Conservation (phyloP, 371 early-diverging fungal genomes). For the Saksenaea oblongispora region DNA sequence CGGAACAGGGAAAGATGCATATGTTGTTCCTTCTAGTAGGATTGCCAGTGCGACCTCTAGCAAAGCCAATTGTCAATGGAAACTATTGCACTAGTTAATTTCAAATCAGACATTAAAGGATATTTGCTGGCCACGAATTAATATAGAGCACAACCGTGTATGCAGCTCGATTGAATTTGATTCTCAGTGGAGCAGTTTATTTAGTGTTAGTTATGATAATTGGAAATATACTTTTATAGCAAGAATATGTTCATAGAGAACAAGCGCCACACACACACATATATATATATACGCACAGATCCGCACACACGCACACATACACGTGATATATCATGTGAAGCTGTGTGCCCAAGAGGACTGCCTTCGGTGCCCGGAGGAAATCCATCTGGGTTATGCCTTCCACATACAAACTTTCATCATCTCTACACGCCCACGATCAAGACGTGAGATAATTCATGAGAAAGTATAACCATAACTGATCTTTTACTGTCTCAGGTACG, state of each 20-base stretch:
- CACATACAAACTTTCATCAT: constrained; percentile 11
- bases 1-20: background rate
- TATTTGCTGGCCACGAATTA: background rate
- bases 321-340: no score
- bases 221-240: no score
- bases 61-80: background rate
- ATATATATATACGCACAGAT: no score
- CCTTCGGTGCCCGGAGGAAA: no score
- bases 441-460: constrained; percentile 26
- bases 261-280: no score
- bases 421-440: constrained; percentile 31
- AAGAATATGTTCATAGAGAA: no score
- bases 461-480: background rate
- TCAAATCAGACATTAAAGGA: background rate
- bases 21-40: background rate
- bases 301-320: no score
- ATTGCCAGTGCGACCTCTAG: background rate
- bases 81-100: background rate
- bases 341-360: no score
- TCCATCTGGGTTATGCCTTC: background rate
- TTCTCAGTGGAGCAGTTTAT: background rate
- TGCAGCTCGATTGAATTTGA: background rate
- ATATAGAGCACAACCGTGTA: background rate
- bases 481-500: constrained; percentile 56
- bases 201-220: no score